A percentile compares a stretch with the other conserved stretches of the same genome.
These are phyloP conservation scores for Clarireedia homoeocarpa DNA, from an alignment of 2,329 filamentous ascomycete species.

Conservation along the genomic window DNA sequence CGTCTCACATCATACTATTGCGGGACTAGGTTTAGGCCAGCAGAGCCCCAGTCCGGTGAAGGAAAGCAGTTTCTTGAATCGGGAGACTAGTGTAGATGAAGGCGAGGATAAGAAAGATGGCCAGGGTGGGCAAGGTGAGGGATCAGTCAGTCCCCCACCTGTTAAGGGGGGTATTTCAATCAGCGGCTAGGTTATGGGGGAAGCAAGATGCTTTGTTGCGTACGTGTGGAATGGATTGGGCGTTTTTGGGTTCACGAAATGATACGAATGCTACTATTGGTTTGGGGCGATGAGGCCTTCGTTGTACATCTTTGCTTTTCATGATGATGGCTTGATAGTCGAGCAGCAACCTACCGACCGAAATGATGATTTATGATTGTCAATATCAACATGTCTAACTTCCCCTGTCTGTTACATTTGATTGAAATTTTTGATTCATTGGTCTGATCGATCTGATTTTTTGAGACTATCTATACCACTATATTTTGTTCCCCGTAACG, in stretches of 20 bases:
- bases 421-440: neutral
- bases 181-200: constrained; percentile 40
- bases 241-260: constrained; percentile 8
- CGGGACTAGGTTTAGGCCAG: constrained; percentile 36
- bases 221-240: constrained; percentile 3
- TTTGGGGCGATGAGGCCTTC: constrained; percentile 7
- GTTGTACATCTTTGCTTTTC: constrained; percentile 9
- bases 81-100: constrained; percentile 65
- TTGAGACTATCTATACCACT: constrained; percentile 1
- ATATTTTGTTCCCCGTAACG: neutral
- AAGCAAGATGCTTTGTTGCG: constrained; percentile 1
- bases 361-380: constrained; percentile 6
- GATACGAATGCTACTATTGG: constrained; percentile 6
- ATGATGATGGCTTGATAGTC: constrained; percentile 8
- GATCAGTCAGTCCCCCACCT: constrained; percentile 37
- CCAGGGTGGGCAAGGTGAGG: constrained; percentile 17
- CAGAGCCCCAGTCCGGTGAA: constrained; percentile 77
- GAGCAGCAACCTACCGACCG: neutral
- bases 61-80: constrained; percentile 79
- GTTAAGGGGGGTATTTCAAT: constrained; percentile 53
- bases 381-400: neutral
- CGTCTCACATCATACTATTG: constrained; percentile 24
- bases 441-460: neutral
- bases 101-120: constrained; percentile 31
- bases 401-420: neutral